Base-by-base conservation (phyloP, 768 basidiomycete genomes). In the Mycena leptocephala region DNA sequence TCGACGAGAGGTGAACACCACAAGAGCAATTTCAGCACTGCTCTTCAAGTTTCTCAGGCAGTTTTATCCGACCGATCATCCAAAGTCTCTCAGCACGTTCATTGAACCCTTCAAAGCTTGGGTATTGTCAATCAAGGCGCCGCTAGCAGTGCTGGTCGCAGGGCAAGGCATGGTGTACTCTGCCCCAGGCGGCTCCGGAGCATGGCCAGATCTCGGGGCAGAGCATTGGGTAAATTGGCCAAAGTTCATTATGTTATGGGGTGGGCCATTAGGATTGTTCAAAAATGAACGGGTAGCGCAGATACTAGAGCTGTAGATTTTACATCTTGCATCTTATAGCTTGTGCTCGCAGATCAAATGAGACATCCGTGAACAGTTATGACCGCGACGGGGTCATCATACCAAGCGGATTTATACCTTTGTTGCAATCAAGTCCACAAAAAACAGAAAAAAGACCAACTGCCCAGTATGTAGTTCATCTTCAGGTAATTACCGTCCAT, bases 231-330 rank as follows among this genome's bases (percentile, higher is more conserved):
- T 4, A 61, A 67, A 24, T 22, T 32, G 9, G 65, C 43, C 8
- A n/a, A 62, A 35, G 65, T 67, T 9, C 8, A 68, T 20, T 68
- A 51, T 28, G 4, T 74, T 18, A 43, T 11, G 65, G 65, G 16
- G 72, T 74, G 8, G 72, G 72, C 3, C 72, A 74, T 46, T 74
- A 41, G 65, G 65, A 13, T 20, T 74, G 10, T 67, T 74, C 28
- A n/a, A n/a, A 24, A 41, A 67, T 35, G 64, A 46, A 33, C 13
- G 37, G n/a, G 39, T 46, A 13, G 62, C 62, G 62, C 37, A 20
- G 4, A 61, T 61, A 39, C 14, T 39, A 14, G 37, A 39, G 37
- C 37, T 39, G 8, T 39, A 14, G 14, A 14, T 39, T 39, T 14
- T 39, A 39, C 14, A 39, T n/a, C n/a, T n/a, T n/a, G n/a, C n/a